These are phyloP conservation scores for Lachancea lanzarotensis DNA, from an alignment of 805 yeast genomes.

Conservation along the genomic window DNA sequence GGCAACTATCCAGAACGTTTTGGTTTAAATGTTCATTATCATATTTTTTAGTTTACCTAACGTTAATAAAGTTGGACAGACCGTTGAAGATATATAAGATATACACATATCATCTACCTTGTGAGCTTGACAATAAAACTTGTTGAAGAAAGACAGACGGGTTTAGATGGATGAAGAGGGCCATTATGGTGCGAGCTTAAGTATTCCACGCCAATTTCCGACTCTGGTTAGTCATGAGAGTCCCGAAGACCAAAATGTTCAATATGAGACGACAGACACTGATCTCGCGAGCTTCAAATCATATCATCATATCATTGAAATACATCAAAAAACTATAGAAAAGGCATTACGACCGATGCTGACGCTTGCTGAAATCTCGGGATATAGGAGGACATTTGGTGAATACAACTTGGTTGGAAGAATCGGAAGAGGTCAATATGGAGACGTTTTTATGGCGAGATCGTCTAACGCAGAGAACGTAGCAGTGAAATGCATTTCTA, in stretches of 20 bases:
- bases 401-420: slow-evolving; percentile 15
- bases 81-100: too few species aligned
- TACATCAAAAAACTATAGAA: slow-evolving; percentile 9
- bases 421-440: slow-evolving; percentile 30
- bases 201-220: not conserved
- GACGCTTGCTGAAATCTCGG: slow-evolving; percentile 5
- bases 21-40: not conserved
- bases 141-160: not conserved
- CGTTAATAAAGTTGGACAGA: too few species aligned
- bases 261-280: not conserved
- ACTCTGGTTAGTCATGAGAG: slow-evolving; percentile 6
- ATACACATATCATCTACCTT: too few species aligned
- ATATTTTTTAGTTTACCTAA: too few species aligned
- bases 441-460: slow-evolving; percentile 27
- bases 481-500: slow-evolving; percentile 28
- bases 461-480: slow-evolving; percentile 10
- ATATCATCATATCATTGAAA: slow-evolving; percentile 17
- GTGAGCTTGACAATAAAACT: too few species aligned
- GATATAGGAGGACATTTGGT: slow-evolving; percentile 10
- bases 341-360: slow-evolving; percentile 11
- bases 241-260: not conserved
- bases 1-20: too few species aligned
- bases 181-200: not conserved
- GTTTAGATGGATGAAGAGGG: not conserved
- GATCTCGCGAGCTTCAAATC: slow-evolving; percentile 2